These are phyloP conservation scores for Amanita phalloides DNA, from an alignment of 768 basidiomycete genomes.

Conservation along the genomic window DNA sequence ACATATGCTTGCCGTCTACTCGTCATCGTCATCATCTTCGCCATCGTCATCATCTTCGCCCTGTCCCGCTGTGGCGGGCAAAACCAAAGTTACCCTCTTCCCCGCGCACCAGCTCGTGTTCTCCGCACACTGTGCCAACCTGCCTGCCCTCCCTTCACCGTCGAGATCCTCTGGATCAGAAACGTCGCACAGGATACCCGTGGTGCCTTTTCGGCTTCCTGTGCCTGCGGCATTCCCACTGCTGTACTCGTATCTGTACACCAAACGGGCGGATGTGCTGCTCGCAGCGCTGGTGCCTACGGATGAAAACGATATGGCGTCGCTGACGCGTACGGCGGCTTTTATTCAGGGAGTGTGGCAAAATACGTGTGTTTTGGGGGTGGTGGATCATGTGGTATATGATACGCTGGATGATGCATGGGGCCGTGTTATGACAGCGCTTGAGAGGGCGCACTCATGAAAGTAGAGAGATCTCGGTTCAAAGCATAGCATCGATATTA, in stretches of 20 bases:
- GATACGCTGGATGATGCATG: slow-evolving; percentile 37
- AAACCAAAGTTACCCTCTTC: slow-evolving; percentile 22
- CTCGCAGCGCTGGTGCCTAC: slow-evolving; percentile 29
- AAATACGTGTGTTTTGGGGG: slow-evolving; percentile 37
- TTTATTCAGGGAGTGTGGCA: slow-evolving; percentile 35
- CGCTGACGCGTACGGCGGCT: slow-evolving; percentile 9
- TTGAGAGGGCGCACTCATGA: slow-evolving; percentile 13
- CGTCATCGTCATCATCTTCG: slow-evolving; percentile 6
- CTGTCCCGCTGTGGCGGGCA: slow-evolving; percentile 1
- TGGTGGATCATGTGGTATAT: slow-evolving; percentile 37
- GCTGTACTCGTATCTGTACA: slow-evolving; percentile 41
- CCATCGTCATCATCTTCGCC: slow-evolving; percentile 6
- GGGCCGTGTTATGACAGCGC: slow-evolving; percentile 32
- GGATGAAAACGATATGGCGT: slow-evolving; percentile 4
- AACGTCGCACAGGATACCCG: slow-evolving; percentile 23
- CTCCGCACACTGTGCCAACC: slow-evolving; percentile 25
- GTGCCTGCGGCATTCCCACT: slow-evolving; percentile 38
- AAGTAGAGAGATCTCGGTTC: not conserved
- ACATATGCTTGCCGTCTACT: slow-evolving; percentile 24
- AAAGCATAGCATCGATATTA: too few relatives aligned
- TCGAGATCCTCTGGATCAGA: slow-evolving; percentile 14
- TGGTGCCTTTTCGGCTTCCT: slow-evolving; percentile 42
- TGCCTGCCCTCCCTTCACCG: slow-evolving; percentile 24
- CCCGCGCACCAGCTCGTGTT: slow-evolving; percentile 34
- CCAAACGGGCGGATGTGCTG: slow-evolving; percentile 27